Conservation (phyloP, 2,329 filamentous ascomycete genomes). For the Tolypocladium amazonense region DNA sequence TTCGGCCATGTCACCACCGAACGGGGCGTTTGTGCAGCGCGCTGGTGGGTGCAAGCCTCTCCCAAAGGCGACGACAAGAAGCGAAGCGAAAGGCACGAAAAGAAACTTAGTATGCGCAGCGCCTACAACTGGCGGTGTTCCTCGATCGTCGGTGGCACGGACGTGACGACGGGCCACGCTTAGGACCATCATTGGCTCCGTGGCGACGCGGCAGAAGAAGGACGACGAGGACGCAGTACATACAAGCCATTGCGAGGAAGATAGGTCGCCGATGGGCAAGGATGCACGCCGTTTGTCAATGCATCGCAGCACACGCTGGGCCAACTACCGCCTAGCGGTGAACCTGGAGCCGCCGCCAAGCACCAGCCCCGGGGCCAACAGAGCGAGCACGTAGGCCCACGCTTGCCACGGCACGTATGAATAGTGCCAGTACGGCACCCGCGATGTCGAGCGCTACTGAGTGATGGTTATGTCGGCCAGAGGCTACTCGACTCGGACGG, state of each 20-base stretch:
- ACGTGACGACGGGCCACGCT: too few species aligned
- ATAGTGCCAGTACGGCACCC: not conserved
- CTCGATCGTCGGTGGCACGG: too few species aligned
- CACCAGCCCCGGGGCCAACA: too few species aligned
- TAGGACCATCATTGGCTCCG: too few species aligned
- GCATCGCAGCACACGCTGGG: not conserved
- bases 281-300: not conserved
- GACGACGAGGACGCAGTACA: not conserved
- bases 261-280: not conserved
- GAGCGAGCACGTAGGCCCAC: too few species aligned
- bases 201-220: not conserved
- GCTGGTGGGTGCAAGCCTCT: too few species aligned
- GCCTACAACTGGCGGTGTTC: too few species aligned
- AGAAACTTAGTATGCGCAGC: too few species aligned
- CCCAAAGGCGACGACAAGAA: too few species aligned
- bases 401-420: too few species aligned
- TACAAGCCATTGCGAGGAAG: not conserved
- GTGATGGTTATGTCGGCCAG: not conserved
- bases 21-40: conserved; percentile 9
- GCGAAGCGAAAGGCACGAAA: too few species aligned
- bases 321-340: not conserved
- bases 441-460: not conserved
- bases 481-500: not conserved
- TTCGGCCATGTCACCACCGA: conserved; percentile 23
- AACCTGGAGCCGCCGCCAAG: too few species aligned